A percentile compares a stretch with the other conserved stretches of the same genome.
Evolutionary conservation across 257 asterid genomes (phyloP).

Genomic region (Capsicum baccatum): DNA sequence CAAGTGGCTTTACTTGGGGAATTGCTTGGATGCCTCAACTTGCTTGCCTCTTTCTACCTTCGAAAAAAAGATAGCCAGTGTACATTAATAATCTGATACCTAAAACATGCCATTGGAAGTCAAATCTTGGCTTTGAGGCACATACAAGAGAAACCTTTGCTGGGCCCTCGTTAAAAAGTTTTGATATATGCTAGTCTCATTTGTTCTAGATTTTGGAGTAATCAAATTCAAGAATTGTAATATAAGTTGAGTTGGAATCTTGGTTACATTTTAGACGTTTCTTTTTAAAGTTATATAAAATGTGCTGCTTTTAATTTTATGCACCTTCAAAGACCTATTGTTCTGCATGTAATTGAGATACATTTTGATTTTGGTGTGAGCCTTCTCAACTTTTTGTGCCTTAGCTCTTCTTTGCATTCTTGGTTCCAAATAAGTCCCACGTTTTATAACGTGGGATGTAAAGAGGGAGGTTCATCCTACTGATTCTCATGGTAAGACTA

Average conservation of each 20-base stretch:
- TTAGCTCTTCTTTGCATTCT: neutral
- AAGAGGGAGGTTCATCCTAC: neutral
- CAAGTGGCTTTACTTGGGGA: conserved; percentile 34
- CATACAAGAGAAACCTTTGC: conserved; percentile 36
- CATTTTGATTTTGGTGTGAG: conserved; percentile 10
- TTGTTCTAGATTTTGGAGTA: conserved; percentile 21
- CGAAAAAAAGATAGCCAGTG: conserved; percentile 46
- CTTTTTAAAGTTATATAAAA: conserved; percentile 12
- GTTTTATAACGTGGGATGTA: neutral
- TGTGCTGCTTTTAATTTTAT: conserved; percentile 16
- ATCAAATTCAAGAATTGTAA: conserved; percentile 26
- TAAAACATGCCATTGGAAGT: conserved; percentile 38
- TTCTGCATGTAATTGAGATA: neutral
- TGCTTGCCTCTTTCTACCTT: conserved; percentile 34
- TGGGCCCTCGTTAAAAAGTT: conserved; percentile 20
- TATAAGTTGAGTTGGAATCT: conserved; percentile 25
- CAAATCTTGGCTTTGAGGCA: conserved; percentile 46
- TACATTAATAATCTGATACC: conserved; percentile 50
- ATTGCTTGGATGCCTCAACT: conserved; percentile 34
- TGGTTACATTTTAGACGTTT: conserved; percentile 13
- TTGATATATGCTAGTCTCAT: conserved; percentile 5
- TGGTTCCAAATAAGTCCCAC: neutral
- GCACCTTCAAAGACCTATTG: neutral
- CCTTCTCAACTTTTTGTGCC: neutral
- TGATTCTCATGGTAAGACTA: neutral